A percentile compares a stretch with the other conserved stretches of the same genome.
These are phyloP conservation scores for Viola pubescens DNA, from an alignment of 441 rosid genomes.

Conservation along the genomic window DNA sequence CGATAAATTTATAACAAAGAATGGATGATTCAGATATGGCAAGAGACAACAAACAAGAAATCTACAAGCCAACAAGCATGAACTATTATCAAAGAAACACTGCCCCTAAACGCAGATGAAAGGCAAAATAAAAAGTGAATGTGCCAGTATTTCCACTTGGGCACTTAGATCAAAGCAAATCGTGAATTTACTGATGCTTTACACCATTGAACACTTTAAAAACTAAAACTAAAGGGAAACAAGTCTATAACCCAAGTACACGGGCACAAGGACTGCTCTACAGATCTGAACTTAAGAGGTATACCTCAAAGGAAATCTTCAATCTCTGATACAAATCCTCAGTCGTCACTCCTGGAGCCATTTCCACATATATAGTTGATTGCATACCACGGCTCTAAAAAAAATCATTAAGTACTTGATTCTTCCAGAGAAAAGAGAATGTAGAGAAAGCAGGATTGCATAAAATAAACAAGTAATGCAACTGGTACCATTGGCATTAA, in stretches of 20 bases:
- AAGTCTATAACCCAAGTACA: too few relatives aligned
- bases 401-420: conserved; percentile 10
- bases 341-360: conserved; percentile 41
- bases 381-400: conserved; percentile 82
- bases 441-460: neutral
- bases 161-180: too few relatives aligned
- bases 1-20: conserved; percentile 4
- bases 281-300: neutral
- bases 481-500: conserved; percentile 84
- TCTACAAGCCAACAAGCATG: neutral
- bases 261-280: neutral
- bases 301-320: conserved; percentile 45
- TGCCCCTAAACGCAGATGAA: neutral
- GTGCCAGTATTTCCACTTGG: too few relatives aligned
- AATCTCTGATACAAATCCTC: conserved; percentile 50
- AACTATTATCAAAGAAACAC: neutral
- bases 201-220: too few relatives aligned
- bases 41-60: neutral
- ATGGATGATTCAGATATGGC: neutral
- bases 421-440: conserved; percentile 12
- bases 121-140: neutral
- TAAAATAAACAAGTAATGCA: neutral
- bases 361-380: conserved; percentile 57
- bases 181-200: too few relatives aligned
- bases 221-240: too few relatives aligned